Base-by-base conservation (phyloP, 495 filamentous ascomycete species). In the Xylaria cubensis region DNA sequence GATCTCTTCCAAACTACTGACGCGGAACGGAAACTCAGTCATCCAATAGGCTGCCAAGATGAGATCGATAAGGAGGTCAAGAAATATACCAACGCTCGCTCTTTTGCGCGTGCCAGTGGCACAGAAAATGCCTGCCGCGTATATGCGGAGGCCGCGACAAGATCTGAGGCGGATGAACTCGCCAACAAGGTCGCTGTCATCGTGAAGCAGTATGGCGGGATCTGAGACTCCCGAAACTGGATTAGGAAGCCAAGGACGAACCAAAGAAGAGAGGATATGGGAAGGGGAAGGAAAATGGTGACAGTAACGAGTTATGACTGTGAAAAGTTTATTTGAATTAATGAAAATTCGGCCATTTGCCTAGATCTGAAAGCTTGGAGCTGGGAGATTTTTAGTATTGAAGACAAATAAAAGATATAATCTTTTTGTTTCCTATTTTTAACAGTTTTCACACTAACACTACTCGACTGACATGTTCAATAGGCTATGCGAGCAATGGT, bases 111-210 rank as follows among this genome's bases (percentile, higher is more conserved):
- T 74, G 94, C 96, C 29, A 94, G 92, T 73, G 96, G 96, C 46
- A 99, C 96, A 1, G 96, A 99, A 82, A 96, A 99, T 82, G 96
- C 94, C 1, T 94, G 97, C 70, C 87, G 96, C 74, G 95, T 99
- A 29, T 99, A 99, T 81, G 94, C 95, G n/a, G 96, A 99, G 82
- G 96, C 96, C 19, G 94, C 92, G 8, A 94, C 91, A 71, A 89
- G 91, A 66, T 89, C 89, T 3, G 93, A 97, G 77, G 92, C 93
- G 0, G 93, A 96, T 76, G 94, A 97, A 78, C 87, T 97, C 53
- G 94, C 94, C 50, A 91, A 90, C 62, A 90, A 93, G 73, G 93
- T 97, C 42, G 90, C 92, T 6, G 87, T 88, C 58, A 88, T 96
- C 65, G 91, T 97, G 58, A 84, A 82, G 62, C 77, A 77, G 55